Conservation (phyloP, 495 filamentous ascomycete genomes). For the Penicilliopsis zonata region DNA sequence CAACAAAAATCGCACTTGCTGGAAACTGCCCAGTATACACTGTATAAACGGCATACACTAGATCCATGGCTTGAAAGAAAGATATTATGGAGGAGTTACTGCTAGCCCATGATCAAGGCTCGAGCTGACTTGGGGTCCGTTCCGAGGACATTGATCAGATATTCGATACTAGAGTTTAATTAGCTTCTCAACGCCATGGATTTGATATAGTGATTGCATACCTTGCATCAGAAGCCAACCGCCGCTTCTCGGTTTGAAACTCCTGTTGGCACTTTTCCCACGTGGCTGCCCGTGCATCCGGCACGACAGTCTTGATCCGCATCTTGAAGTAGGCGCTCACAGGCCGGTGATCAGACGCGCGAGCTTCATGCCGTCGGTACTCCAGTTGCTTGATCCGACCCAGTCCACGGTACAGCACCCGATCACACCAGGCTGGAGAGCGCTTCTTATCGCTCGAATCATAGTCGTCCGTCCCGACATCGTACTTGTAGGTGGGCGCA, state of each 20-base stretch:
- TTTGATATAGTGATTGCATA: slow-evolving; percentile 14
- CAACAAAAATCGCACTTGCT: neutral
- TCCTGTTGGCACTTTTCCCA: slow-evolving; percentile 61
- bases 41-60: neutral
- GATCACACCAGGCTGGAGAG: slow-evolving; percentile 95
- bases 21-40: neutral
- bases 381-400: slow-evolving; percentile 78
- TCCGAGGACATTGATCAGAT: slow-evolving; percentile 40
- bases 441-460: slow-evolving; percentile 91
- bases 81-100: neutral
- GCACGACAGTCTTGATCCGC: slow-evolving; percentile 65
- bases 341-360: slow-evolving; percentile 84
- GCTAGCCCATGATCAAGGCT: slow-evolving; percentile 21
- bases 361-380: slow-evolving; percentile 79
- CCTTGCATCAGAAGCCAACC: slow-evolving; percentile 52
- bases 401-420: slow-evolving; percentile 72
- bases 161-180: slow-evolving; percentile 28
- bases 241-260: slow-evolving; percentile 57
- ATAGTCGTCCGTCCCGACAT: slow-evolving; percentile 87
- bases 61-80: neutral
- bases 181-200: slow-evolving; percentile 2
- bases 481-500: slow-evolving; percentile 95
- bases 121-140: slow-evolving; percentile 35
- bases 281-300: slow-evolving; percentile 45
- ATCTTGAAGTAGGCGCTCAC: slow-evolving; percentile 77